phyloP scores from a whole-genome alignment of 2,329 filamentous ascomycete species.

The Ceratocystis smalleyi region DNA sequence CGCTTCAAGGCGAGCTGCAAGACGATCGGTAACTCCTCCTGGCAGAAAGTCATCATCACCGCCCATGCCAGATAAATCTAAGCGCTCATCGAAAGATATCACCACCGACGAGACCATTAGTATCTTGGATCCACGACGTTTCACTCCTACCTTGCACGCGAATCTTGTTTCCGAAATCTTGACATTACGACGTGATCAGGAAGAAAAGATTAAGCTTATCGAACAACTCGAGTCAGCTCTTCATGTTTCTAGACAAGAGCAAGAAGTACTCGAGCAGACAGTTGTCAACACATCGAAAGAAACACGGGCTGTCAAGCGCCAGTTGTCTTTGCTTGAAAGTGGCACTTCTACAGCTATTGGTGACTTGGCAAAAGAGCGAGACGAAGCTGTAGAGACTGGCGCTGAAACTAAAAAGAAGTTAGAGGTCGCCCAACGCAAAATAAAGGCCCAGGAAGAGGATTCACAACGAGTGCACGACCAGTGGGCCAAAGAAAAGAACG shows the following conservation, averaged over 20 bases:
- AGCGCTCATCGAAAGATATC: conserved; percentile 42
- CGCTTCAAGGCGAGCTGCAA: conserved; percentile 39
- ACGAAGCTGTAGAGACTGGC: conserved; percentile 60
- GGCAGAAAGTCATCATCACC: conserved; percentile 40
- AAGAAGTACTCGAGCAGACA: conserved; percentile 51
- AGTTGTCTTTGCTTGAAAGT: conserved; percentile 73
- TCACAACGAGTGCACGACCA: conserved; percentile 59
- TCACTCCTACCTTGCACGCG: conserved; percentile 88
- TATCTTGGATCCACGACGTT: conserved; percentile 74
- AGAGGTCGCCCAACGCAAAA: conserved; percentile 61
- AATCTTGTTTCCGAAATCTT: conserved; percentile 91
- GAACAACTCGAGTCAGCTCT: conserved; percentile 67
- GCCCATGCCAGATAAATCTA: conserved; percentile 30
- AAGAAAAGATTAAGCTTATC: conserved; percentile 75
- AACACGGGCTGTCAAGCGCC: conserved; percentile 63
- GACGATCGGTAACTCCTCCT: conserved; percentile 52
- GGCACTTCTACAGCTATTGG: conserved; percentile 74
- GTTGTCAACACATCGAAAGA: conserved; percentile 56
- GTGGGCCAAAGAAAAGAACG: conserved; percentile 71
- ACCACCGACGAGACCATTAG: conserved; percentile 52
- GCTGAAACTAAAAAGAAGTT: conserved; percentile 61
- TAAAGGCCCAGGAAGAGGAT: conserved; percentile 68
- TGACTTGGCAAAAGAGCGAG: conserved; percentile 70
- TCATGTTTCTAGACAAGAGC: conserved; percentile 55
- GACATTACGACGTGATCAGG: conserved; percentile 69